Evolutionary conservation across 1,284 basidiomycete species (phyloP), one percentile per base, ranked within the genome.

Genomic region (Sparassis latifolia): DNA sequence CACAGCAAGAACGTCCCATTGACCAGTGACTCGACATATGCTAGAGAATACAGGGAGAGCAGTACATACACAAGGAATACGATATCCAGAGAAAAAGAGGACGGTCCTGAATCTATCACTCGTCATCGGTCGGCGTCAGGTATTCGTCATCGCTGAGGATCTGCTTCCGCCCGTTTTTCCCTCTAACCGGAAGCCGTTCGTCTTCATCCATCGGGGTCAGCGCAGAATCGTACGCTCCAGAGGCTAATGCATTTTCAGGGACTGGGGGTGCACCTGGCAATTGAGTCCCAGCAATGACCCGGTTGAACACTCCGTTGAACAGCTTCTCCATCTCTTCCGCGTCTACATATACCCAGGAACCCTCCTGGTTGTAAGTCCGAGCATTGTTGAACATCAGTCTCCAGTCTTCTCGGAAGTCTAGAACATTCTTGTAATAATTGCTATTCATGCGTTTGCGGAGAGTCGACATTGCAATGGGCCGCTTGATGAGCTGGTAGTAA

Each of bases 321-420:
- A 86, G 84, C 62, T 85, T 87, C 72, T 94, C 87, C 85, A 96
- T 91, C 69, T 90, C 87, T 49, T 91, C 84, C 2, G 96, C 94
- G 57, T 97, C 93, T 57, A 90, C 78, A 71, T 93, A 97, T 32
- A 98, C 94, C 86, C 91, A 89, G 0, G 90, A 92, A 2, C 84
- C 88, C 68, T 91, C 89, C 64, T 86, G 83, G 68, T 95, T 91
- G 73, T 93, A 96, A 40, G 82, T 89, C 62, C 89, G 82, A 3
- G 96, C 95, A 64, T 99, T 99, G 65, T 82, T 78, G 69, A 96
- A 96, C 86, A 98, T 93, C 47, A 93, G 78, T 58, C 76, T 73
- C 79, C 92, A 92, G 69, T 98, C 95, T 46, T 83, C 80, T 48
- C 79, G 77, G 72, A 86, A 94, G 45, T 78, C 73, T 35, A 79